Conservation (phyloP, 139 green algal genomes). For the Closterium sp. region DNA sequence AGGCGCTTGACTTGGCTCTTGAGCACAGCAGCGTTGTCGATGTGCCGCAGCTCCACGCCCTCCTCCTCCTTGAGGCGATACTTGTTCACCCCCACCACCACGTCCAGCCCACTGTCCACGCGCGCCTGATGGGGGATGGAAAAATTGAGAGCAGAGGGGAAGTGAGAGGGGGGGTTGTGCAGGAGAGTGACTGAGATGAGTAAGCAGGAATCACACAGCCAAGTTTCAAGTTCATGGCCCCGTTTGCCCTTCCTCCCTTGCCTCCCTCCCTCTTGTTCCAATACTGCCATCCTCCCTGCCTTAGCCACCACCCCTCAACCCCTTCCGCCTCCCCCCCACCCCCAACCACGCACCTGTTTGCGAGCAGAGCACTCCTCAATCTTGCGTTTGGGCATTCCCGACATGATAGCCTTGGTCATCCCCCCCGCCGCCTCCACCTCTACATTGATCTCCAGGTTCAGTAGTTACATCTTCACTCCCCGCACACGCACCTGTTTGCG, state of each 20-base stretch:
- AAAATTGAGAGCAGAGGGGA: no score
- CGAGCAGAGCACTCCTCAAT: conserved; percentile 53
- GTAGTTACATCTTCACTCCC: no score
- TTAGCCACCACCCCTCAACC: no score
- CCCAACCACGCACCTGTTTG: conserved; percentile 54
- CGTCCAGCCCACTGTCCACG: conserved; percentile 66
- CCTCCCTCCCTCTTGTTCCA: no score
- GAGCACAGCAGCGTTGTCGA: conserved; percentile 63
- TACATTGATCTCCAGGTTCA: no score
- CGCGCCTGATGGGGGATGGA: conserved; percentile 50
- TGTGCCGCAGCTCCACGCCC: conserved; percentile 57
- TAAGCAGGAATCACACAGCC: no score
- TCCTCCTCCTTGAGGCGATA: conserved; percentile 51
- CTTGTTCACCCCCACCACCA: conserved; percentile 74
- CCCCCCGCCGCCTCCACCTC: conserved; percentile 26
- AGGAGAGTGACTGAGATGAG: no score
- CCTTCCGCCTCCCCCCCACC: no score
- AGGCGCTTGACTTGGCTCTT: conserved; percentile 36
- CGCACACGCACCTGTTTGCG: conserved; percentile 51
- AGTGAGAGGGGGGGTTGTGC: no score
- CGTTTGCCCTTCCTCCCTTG: no score
- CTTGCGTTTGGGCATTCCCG: conserved; percentile 55
- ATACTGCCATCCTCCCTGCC: no score
- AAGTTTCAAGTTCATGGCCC: no score
- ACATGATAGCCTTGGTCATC: conserved; percentile 68